Evolutionary conservation across 2,329 filamentous ascomycete species (phyloP).

Genomic region (Aspergillus tanneri): DNA sequence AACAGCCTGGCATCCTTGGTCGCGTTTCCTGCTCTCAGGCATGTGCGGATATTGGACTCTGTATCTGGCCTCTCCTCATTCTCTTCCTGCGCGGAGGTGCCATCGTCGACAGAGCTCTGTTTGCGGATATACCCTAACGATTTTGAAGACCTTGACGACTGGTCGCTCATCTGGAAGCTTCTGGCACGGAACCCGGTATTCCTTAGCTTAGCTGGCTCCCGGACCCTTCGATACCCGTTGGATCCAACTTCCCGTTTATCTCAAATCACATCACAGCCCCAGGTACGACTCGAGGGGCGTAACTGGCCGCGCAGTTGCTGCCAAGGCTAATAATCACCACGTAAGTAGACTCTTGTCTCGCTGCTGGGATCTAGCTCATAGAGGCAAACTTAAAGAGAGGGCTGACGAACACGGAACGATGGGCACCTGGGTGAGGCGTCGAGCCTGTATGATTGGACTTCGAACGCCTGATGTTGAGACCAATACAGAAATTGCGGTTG

Average conservation of each 20-base stretch:
- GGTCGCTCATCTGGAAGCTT: neutral
- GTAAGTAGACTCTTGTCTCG: too few relatives aligned
- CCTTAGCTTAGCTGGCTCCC: neutral
- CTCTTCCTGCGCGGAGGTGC: neutral
- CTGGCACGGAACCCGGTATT: neutral
- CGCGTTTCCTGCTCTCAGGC: neutral
- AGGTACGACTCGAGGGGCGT: slow-evolving; percentile 3
- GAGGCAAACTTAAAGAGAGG: too few relatives aligned
- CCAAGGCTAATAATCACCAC: too few relatives aligned
- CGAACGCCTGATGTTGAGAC: too few relatives aligned
- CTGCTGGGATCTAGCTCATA: too few relatives aligned
- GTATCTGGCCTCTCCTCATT: neutral
- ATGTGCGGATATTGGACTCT: slow-evolving; percentile 1
- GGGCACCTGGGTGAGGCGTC: too few relatives aligned
- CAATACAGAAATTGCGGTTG: too few relatives aligned
- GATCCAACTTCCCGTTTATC: neutral
- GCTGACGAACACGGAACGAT: too few relatives aligned
- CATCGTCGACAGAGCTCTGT: neutral
- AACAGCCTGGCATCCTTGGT: neutral
- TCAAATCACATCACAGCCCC: slow-evolving; percentile 5
- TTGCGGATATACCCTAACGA: neutral
- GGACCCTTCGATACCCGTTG: neutral
- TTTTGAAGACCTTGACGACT: slow-evolving; percentile 6
- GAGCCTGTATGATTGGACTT: too few relatives aligned
- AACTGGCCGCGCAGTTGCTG: neutral